phyloP scores from a whole-genome alignment of 164 flowering plant genomes.

The Hamamelis virginiana region DNA sequence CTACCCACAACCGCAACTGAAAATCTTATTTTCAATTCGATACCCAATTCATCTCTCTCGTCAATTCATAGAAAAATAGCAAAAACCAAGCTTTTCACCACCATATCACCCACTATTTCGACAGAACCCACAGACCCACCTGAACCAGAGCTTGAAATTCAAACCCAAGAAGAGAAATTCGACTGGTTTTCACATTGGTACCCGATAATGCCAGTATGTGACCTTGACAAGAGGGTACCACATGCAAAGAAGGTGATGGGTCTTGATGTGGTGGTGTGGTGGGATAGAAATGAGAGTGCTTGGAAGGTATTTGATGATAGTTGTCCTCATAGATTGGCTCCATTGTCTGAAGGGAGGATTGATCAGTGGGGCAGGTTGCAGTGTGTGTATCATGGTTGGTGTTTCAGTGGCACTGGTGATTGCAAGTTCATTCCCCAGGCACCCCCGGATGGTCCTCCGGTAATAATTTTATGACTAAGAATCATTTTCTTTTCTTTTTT shows the following conservation, averaged over 20 bases:
- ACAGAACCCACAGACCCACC: conserved; percentile 29
- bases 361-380: conserved; percentile 91
- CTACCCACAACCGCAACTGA: conserved; percentile 6
- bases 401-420: conserved; percentile 81
- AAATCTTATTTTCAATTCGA: conserved; percentile 21
- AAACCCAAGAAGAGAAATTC: conserved; percentile 40
- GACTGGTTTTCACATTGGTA: conserved; percentile 90
- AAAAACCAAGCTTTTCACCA: conserved; percentile 33
- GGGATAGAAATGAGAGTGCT: conserved; percentile 67
- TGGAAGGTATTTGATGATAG: conserved; percentile 88
- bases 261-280: conserved; percentile 89
- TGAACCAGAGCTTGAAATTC: conserved; percentile 30
- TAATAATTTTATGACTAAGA: conserved; percentile 13
- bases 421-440: conserved; percentile 93
- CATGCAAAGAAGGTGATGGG: conserved; percentile 81
- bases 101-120: conserved; percentile 31
- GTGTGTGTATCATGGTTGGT: conserved; percentile 98
- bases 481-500: neutral
- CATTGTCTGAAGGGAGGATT: conserved; percentile 86
- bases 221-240: conserved; percentile 83
- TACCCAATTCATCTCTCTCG: conserved; percentile 23
- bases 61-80: conserved; percentile 5
- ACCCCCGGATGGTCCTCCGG: conserved; percentile 85
- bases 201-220: conserved; percentile 71
- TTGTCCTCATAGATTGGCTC: conserved; percentile 97